phyloP scores from a whole-genome alignment of 148 eudicot genomes.

The Rhododendron henanense region DNA sequence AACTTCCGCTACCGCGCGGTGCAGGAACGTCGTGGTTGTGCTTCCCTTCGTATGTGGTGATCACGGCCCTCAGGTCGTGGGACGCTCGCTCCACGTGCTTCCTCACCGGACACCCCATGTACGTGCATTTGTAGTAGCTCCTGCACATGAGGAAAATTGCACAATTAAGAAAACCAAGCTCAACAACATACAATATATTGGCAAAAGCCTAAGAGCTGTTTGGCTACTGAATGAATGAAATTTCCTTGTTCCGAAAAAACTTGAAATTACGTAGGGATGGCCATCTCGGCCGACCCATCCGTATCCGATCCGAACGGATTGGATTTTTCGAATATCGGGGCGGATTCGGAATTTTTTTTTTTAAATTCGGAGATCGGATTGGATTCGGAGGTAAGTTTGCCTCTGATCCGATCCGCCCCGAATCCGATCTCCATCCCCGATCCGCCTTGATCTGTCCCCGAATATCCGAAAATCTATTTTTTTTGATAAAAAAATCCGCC shows the following conservation, averaged over 20 bases:
- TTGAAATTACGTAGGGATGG: too few species aligned
- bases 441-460: too few species aligned
- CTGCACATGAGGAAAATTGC: constrained; percentile 24
- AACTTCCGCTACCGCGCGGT: constrained; percentile 65
- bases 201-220: neutral
- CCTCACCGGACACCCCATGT: constrained; percentile 61
- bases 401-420: too few species aligned
- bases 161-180: neutral
- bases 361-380: too few species aligned
- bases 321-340: too few species aligned
- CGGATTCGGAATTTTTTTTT: too few species aligned
- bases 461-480: too few species aligned
- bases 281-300: too few species aligned
- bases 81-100: constrained; percentile 84
- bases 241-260: neutral
- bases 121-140: constrained; percentile 90
- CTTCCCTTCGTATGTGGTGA: constrained; percentile 75
- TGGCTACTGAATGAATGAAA: neutral
- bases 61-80: constrained; percentile 61
- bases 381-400: too few species aligned
- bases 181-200: neutral
- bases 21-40: constrained; percentile 86
- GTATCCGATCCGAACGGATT: too few species aligned
- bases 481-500: too few species aligned
- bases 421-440: too few species aligned